Evolutionary conservation across 345 rosid species (phyloP), one percentile per base, ranked within the genome.

Genomic region (Eucalyptus melliodora): DNA sequence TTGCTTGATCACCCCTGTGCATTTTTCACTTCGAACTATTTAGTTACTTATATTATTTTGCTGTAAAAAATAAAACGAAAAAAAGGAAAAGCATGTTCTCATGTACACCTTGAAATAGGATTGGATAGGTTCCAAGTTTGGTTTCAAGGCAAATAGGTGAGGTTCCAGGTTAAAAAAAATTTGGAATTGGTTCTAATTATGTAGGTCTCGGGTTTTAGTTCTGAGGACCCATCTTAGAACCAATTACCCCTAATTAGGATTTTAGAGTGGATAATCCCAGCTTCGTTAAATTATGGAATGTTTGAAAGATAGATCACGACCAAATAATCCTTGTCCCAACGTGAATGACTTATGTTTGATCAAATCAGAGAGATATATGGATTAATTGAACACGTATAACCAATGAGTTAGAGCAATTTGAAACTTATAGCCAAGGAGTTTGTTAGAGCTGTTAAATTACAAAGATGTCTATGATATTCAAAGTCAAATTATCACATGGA

Each of bases 141-240:
- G 53, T 50, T 50, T 50, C 2, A 17, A 51, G 55, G 55, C 21
- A 51, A 16, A 6, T 6, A 15, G 55, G 23, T 0, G 4, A 51
- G 55, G 9, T 51, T 51, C 1, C 0, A 51, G 4, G 0, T 56
- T 11, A 3, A 23, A 56, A 23, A 9, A 24, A 49, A 11, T 24
- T 26, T 0, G 2, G 14, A 56, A 56, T 56, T 0, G 0, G 0
- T 24, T 10, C 6, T 56, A 26, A 56, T 0, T 8, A 8, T 0
- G 11, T 9, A 24, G 30, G 3, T 24, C 4, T 26, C 0, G 0
- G 6, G 5, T 56, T 23, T 24, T 0, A 56, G 0, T 1, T 26
- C 0, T 24, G 5, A 53, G 8, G 26, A 56, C 30, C 6, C 30
- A 56, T 24, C 0, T 10, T 24, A 24, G 6, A 56, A 10, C 12